Percentiles rank a stretch among this genome's conserved stretches.
Conservation (phyloP, 2,329 filamentous ascomycete species). For the Alternaria longipes region DNA sequence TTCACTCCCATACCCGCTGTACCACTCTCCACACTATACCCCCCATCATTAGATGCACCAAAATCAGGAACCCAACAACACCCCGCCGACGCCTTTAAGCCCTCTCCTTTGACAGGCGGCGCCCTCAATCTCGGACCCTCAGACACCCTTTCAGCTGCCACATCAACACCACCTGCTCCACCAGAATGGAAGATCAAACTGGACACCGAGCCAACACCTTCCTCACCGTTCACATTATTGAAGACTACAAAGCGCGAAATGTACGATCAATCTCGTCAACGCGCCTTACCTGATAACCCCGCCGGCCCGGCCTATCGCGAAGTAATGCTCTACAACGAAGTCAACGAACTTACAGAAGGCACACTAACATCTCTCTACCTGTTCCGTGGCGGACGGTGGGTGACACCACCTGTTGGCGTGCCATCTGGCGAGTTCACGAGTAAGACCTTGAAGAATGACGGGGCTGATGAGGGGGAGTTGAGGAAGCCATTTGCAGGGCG, state of each 20-base stretch:
- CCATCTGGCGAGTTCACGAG: conserved; percentile 38
- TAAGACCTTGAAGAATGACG: conserved; percentile 25
- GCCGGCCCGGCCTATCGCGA: conserved; percentile 61
- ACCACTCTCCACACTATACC: conserved; percentile 65
- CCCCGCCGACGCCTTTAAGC: conserved; percentile 38
- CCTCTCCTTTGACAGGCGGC: conserved; percentile 49
- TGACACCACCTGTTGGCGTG: conserved; percentile 71
- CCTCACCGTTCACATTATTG: conserved; percentile 76
- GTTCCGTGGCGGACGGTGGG: conserved; percentile 75
- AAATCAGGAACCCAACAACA: conserved; percentile 26
- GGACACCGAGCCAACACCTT: conserved; percentile 61
- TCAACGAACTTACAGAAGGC: conserved; percentile 81
- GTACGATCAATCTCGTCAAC: conserved; percentile 75
- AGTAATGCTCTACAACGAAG: conserved; percentile 75
- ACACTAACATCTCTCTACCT: conserved; percentile 86
- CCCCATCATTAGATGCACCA: conserved; percentile 63
- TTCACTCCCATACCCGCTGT: conserved; percentile 52
- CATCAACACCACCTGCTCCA: conserved; percentile 25
- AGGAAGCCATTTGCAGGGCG: conserved; percentile 48
- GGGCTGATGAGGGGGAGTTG: conserved; percentile 47
- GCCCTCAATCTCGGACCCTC: conserved; percentile 44
- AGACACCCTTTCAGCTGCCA: conserved; percentile 36
- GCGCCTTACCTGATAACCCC: conserved; percentile 62
- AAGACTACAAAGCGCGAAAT: conserved; percentile 81
- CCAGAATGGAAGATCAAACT: conserved; percentile 61